A percentile compares a stretch with the other conserved stretches of the same genome.
Evolutionary conservation across 176 grass and related monocot genomes (phyloP).

Genomic region (Rhynchospora breviuscula): DNA sequence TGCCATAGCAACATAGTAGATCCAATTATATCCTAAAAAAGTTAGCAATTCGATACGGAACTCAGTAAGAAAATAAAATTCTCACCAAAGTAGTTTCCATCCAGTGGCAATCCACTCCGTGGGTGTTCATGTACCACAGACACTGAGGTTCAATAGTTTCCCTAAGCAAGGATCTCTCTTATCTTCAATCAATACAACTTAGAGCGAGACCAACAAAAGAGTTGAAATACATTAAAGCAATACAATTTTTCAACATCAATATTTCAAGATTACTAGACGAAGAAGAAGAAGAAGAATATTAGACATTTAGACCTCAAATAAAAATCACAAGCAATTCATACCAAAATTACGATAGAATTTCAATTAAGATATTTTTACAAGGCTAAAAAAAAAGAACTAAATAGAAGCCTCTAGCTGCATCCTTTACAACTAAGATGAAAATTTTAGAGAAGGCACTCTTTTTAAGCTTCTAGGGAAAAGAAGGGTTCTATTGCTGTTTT

Average conservation of each 20-base stretch:
- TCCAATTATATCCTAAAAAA: too few relatives aligned
- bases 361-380: conserved; percentile 12
- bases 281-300: not conserved
- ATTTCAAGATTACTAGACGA: not conserved
- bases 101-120: too few relatives aligned
- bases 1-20: too few relatives aligned
- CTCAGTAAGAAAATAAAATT: too few relatives aligned
- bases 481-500: not conserved
- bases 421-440: not conserved
- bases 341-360: not conserved
- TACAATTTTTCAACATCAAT: not conserved
- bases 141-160: not conserved
- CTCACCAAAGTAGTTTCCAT: too few relatives aligned
- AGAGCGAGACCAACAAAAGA: not conserved
- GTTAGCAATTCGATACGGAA: too few relatives aligned
- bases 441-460: not conserved
- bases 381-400: not conserved
- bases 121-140: too few relatives aligned
- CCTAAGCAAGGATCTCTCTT: not conserved
- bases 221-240: not conserved
- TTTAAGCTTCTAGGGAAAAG: not conserved
- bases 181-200: not conserved
- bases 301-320: not conserved
- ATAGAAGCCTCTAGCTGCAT: not conserved
- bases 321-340: not conserved